Conservation (phyloP, 2,329 filamentous ascomycete species). For the Colletotrichum gloeosporioides region DNA sequence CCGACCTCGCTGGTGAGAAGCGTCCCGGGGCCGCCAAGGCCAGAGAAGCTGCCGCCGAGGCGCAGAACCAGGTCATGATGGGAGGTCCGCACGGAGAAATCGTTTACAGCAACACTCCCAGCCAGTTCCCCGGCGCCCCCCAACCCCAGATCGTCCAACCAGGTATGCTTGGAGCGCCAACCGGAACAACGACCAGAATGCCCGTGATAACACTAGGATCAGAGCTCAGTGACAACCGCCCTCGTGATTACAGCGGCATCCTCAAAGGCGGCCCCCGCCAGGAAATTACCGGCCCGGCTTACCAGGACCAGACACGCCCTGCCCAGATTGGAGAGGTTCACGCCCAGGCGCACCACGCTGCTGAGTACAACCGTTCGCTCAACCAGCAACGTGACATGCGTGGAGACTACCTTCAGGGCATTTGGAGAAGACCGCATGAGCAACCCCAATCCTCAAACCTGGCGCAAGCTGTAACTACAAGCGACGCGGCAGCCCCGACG, state of each 20-base stretch:
- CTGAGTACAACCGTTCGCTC: slow-evolving; percentile 87
- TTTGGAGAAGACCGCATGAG: slow-evolving; percentile 86
- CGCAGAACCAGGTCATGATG: slow-evolving; percentile 66
- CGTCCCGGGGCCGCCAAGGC: slow-evolving; percentile 90
- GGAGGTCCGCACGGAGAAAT: slow-evolving; percentile 82
- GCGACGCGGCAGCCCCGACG: slow-evolving; percentile 50
- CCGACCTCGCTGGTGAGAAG: slow-evolving; percentile 95
- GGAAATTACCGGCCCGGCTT: slow-evolving; percentile 85
- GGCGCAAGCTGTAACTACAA: slow-evolving; percentile 50
- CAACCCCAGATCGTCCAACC: slow-evolving; percentile 74
- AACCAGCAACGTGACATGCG: slow-evolving; percentile 82
- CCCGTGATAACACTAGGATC: slow-evolving; percentile 84
- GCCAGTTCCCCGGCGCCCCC: slow-evolving; percentile 68
- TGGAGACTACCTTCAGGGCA: slow-evolving; percentile 77
- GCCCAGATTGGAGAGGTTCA: slow-evolving; percentile 80
- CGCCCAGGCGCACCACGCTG: slow-evolving; percentile 85
- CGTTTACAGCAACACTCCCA: slow-evolving; percentile 80
- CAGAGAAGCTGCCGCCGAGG: slow-evolving; percentile 79
- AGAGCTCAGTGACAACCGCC: slow-evolving; percentile 77
- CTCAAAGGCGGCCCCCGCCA: slow-evolving; percentile 81
- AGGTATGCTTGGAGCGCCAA: slow-evolving; percentile 70
- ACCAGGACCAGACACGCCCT: slow-evolving; percentile 84
- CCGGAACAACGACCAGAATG: slow-evolving; percentile 73
- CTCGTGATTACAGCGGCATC: slow-evolving; percentile 83
- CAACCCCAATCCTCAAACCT: slow-evolving; percentile 61